Percentiles rank a stretch among this genome's conserved stretches.
phyloP scores from a whole-genome alignment of 129 eudicot species.

The Cynara cardunculus region DNA sequence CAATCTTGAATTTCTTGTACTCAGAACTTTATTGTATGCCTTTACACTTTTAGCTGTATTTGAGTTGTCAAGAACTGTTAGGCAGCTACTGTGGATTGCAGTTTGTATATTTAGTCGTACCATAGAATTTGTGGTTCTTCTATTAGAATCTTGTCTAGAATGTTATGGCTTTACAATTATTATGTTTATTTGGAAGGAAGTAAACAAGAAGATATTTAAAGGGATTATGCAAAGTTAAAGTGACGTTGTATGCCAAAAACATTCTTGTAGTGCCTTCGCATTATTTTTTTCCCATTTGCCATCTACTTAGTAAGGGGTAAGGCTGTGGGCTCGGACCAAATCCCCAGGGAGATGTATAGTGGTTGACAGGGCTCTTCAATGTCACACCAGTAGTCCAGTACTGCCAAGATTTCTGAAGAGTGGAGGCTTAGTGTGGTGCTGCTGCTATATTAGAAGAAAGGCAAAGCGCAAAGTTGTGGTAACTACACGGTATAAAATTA shows the following conservation, averaged over 20 bases:
- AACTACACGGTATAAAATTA: too few relatives aligned
- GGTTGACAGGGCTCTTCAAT: too few relatives aligned
- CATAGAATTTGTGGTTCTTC: conserved; percentile 6
- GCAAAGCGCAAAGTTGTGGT: too few relatives aligned
- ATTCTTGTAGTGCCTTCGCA: neutral
- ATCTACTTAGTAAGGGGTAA: neutral
- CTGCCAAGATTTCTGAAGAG: too few relatives aligned
- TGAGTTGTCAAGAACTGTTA: neutral
- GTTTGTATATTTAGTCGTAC: neutral
- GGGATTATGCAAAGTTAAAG: neutral
- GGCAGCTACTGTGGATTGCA: neutral
- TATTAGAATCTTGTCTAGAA: conserved; percentile 1
- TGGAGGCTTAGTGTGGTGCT: too few relatives aligned
- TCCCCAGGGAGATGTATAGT: too few relatives aligned
- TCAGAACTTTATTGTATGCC: neutral
- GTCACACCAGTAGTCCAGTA: too few relatives aligned
- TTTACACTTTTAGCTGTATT: neutral
- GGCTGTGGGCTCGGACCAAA: too few relatives aligned
- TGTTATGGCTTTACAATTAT: neutral
- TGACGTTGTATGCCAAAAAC: neutral
- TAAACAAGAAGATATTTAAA: neutral
- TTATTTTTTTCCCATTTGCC: neutral
- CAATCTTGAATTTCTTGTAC: neutral
- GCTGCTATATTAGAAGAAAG: too few relatives aligned
- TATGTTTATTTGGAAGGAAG: neutral